A percentile compares a stretch with the other conserved stretches of the same genome.
These are phyloP conservation scores for Trypanosoma congolense DNA, from an alignment of 208 protist species.

Conservation along the genomic window DNA sequence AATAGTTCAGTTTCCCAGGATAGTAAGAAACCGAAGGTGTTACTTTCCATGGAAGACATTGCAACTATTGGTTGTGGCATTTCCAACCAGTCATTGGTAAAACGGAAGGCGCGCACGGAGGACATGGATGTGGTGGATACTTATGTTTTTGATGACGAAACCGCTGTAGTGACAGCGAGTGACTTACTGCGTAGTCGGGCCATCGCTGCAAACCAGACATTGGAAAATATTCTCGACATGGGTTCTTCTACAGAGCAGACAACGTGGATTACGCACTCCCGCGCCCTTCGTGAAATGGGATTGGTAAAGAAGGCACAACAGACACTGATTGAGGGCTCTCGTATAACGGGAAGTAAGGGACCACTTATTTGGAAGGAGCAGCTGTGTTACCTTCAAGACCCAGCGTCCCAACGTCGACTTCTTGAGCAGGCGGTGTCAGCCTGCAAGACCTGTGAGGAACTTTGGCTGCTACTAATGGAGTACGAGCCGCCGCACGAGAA, in stretches of 20 bases:
- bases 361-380: slow-evolving; percentile 77
- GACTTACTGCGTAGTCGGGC: slow-evolving; percentile 50
- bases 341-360: slow-evolving; percentile 50
- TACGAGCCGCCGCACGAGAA: slow-evolving; percentile 43
- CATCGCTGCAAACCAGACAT: slow-evolving; percentile 28
- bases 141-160: slow-evolving; percentile 71
- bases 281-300: slow-evolving; percentile 70
- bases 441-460: slow-evolving; percentile 47
- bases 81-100: slow-evolving; percentile 24
- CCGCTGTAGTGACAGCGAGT: slow-evolving; percentile 49
- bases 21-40: slow-evolving; percentile 4
- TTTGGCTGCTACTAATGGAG: slow-evolving; percentile 64
- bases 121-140: slow-evolving; percentile 58
- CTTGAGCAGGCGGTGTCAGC: slow-evolving; percentile 63
- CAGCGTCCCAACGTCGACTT: slow-evolving; percentile 38
- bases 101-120: slow-evolving; percentile 63
- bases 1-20: background rate
- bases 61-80: slow-evolving; percentile 19
- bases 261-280: slow-evolving; percentile 79
- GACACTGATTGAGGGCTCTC: slow-evolving; percentile 66
- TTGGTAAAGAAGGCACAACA: slow-evolving; percentile 50
- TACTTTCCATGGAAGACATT: slow-evolving; percentile 26
- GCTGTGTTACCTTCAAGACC: slow-evolving; percentile 37
- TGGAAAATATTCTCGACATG: slow-evolving; percentile 65
- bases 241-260: slow-evolving; percentile 75